Conservation (phyloP, 257 asterid genomes). For the Galeopsis tetrahit region DNA sequence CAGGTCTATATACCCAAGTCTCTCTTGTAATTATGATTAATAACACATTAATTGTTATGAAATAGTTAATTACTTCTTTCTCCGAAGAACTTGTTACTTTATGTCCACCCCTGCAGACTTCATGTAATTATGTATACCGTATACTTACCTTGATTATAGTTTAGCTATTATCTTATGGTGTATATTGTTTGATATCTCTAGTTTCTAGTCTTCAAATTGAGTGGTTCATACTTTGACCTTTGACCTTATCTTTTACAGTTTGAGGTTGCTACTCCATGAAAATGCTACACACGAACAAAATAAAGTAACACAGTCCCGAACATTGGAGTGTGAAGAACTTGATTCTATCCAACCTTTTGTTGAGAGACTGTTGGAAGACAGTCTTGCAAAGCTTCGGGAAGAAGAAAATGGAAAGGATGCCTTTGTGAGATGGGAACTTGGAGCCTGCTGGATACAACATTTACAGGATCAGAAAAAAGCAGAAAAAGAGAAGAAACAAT, state of each 20-base stretch:
- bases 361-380: slow-evolving; percentile 72
- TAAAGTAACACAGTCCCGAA: slow-evolving; percentile 51
- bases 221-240: slow-evolving; percentile 34
- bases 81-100: slow-evolving; percentile 26
- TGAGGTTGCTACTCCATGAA: slow-evolving; percentile 86
- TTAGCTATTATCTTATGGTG: slow-evolving; percentile 18
- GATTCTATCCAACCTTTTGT: slow-evolving; percentile 67
- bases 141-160: slow-evolving; percentile 12
- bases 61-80: slow-evolving; percentile 6
- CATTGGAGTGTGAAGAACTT: slow-evolving; percentile 55
- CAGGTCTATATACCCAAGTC: slow-evolving; percentile 54
- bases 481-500: slow-evolving; percentile 82
- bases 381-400: slow-evolving; percentile 80
- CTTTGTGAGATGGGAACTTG: slow-evolving; percentile 97
- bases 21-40: slow-evolving; percentile 7
- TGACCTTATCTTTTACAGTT: slow-evolving; percentile 57
- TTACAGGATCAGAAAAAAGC: slow-evolving; percentile 91
- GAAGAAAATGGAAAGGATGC: slow-evolving; percentile 64
- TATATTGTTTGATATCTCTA: slow-evolving; percentile 20
- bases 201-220: slow-evolving; percentile 21
- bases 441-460: slow-evolving; percentile 99
- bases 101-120: slow-evolving; percentile 21
- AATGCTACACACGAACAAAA: slow-evolving; percentile 52
- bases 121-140: slow-evolving; percentile 20
- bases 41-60: slow-evolving; percentile 11